Conservation (phyloP, 345 rosid species). For the Cardamine chenopodiifolia region DNA sequence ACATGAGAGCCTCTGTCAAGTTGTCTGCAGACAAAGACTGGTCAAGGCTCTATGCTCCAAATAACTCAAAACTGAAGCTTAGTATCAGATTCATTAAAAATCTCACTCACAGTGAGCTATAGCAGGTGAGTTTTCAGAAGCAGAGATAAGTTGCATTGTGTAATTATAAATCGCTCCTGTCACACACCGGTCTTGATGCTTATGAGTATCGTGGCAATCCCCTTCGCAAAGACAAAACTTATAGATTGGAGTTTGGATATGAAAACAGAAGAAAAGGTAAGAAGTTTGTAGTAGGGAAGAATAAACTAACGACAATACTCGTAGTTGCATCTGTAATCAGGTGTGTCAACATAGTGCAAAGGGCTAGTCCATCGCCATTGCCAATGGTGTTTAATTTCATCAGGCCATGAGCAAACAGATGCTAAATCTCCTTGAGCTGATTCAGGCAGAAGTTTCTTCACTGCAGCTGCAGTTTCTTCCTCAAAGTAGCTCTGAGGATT, state of each 20-base stretch:
- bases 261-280: not conserved
- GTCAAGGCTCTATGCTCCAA: constrained; percentile 7
- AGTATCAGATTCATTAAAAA: constrained; percentile 7
- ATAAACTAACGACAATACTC: constrained; percentile 69
- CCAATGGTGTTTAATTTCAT: constrained; percentile 58
- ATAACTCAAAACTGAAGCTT: constrained; percentile 10
- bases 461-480: constrained; percentile 66
- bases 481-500: constrained; percentile 58
- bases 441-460: constrained; percentile 70
- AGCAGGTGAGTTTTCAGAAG: constrained; percentile 41
- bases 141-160: constrained; percentile 68
- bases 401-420: constrained; percentile 90
- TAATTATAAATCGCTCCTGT: constrained; percentile 90
- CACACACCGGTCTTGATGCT: constrained; percentile 67
- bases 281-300: not conserved
- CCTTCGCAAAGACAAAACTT: constrained; percentile 52
- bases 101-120: constrained; percentile 54
- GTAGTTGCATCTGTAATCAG: constrained; percentile 88
- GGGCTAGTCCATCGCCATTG: constrained; percentile 81
- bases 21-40: constrained; percentile 60
- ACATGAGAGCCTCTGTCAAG: constrained; percentile 90
- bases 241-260: not conserved
- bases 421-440: constrained; percentile 88
- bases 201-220: constrained; percentile 80
- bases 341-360: constrained; percentile 89